Evolutionary conservation across 768 basidiomycete species (phyloP).

Genomic region (Dioszegia aurantiaca): DNA sequence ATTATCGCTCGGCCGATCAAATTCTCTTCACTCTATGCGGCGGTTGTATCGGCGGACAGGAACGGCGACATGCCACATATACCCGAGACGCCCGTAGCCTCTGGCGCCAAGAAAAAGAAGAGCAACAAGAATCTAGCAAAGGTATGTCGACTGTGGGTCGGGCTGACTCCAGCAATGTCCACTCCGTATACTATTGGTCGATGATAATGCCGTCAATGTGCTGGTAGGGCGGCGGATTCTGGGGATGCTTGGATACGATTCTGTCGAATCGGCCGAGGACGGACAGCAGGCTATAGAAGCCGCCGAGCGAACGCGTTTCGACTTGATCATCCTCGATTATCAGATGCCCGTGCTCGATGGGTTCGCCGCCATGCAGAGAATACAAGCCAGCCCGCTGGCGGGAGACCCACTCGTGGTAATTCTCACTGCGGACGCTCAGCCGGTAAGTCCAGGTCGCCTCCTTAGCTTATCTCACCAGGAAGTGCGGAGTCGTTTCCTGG

Average conservation of each 20-base stretch:
- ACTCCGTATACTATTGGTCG: constrained; percentile 39
- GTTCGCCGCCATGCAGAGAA: constrained; percentile 27
- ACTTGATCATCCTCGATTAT: constrained; percentile 48
- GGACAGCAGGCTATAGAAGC: constrained; percentile 43
- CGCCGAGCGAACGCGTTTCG: constrained; percentile 36
- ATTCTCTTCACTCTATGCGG: constrained; percentile 32
- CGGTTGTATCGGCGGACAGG: not conserved
- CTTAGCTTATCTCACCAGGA: constrained; percentile 16
- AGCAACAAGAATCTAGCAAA: constrained; percentile 4
- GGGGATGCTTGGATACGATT: constrained; percentile 40
- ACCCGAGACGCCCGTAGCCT: not conserved
- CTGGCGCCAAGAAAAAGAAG: not conserved
- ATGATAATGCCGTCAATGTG: constrained; percentile 44
- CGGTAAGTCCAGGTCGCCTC: not conserved
- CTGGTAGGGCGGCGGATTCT: constrained; percentile 38
- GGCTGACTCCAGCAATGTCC: constrained; percentile 20
- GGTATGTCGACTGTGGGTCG: not conserved
- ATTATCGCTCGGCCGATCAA: constrained; percentile 46
- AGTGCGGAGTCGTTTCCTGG: constrained; percentile 19
- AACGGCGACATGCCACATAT: constrained; percentile 1
- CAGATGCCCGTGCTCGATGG: constrained; percentile 46
- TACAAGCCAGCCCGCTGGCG: constrained; percentile 24
- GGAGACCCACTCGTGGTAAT: constrained; percentile 33
- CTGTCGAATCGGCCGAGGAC: constrained; percentile 41
- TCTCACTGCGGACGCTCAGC: constrained; percentile 39